A percentile compares a stretch with the other conserved stretches of the same genome.
These are phyloP conservation scores for Rhodotorula sp. DNA, from an alignment of 1,284 basidiomycete species.

Conservation along the genomic window DNA sequence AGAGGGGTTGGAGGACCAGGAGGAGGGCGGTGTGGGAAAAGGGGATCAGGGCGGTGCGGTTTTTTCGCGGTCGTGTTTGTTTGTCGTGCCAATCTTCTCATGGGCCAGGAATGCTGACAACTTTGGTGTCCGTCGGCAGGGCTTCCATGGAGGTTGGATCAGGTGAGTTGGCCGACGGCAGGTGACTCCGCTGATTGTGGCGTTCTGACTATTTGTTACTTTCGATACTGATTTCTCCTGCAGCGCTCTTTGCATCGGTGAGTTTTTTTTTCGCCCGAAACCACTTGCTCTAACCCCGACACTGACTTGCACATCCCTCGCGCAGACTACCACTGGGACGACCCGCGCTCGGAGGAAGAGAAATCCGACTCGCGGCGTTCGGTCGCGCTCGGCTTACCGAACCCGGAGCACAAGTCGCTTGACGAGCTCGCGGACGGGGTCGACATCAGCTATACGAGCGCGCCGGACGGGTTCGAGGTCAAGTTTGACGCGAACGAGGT, in stretches of 20 bases:
- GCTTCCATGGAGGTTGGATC: slow-evolving; percentile 29
- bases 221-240: no score
- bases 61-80: neutral
- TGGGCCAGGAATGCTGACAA: no score
- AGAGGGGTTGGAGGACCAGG: slow-evolving; percentile 5
- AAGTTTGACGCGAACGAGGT: slow-evolving; percentile 9
- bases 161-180: no score
- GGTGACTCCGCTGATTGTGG: no score
- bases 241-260: neutral
- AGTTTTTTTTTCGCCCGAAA: neutral
- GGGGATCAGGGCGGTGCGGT: slow-evolving; percentile 25
- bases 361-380: neutral
- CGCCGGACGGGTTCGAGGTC: slow-evolving; percentile 27
- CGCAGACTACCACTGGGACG: slow-evolving; percentile 18
- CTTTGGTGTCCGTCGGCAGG: neutral
- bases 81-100: no score
- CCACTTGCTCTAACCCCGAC: neutral
- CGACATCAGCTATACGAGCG: slow-evolving; percentile 26
- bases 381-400: slow-evolving; percentile 14
- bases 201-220: no score
- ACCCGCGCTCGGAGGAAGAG: slow-evolving; percentile 18
- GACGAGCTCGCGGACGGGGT: slow-evolving; percentile 22
- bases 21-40: slow-evolving; percentile 30
- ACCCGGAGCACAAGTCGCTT: slow-evolving; percentile 17
- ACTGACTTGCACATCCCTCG: neutral